Base-by-base conservation (phyloP, 106 monocot species). In the Platanthera zijinensis region DNA sequence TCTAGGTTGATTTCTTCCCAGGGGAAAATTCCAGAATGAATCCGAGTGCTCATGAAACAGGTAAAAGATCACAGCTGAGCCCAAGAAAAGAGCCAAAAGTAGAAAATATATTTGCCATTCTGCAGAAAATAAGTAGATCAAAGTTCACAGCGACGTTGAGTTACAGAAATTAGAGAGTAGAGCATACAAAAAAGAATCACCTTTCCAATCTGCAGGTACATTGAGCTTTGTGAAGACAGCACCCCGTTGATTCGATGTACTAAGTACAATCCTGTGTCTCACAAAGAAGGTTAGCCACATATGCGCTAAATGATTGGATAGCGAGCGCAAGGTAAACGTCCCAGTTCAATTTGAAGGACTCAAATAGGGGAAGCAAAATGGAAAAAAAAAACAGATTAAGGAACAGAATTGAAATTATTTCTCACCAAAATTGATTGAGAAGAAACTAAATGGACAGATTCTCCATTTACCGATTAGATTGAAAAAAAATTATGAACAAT, bases 171-270 rank as follows among this genome's bases (percentile, higher is more conserved):
- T 28, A 32, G 28, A 66, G 32, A 66, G 66, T 3, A 30, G 11
- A 11, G 9, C 3, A 66, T 11, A 11, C 10, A 32, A 39, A 50
- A 71, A 19, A 62, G 1, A 80, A 28, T 59, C 56, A 97, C 96
- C 96, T 89, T 93, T 97, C 96, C 96, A 97, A 68, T 97, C 96
- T 52, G 86, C 81, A 72, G 96, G 91, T 7, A 97, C 93, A 72
- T 78, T 84, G 45, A 97, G 83, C 73, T 84, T 93, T 69, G 96
- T 97, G 48, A 97, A 73, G 11, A 51, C 67, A 52, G 86, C 74
- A 77, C 91, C 93, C 89, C 87, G 84, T 79, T 84, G 86, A 78
- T 76, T 79, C 79, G 93, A 97, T 75, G 87, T 89, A 54, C 91
- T 93, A 76, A 97, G 82, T 25, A 89, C 86, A 76, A 93, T 83